Evolutionary conservation across 306 rosid genomes (phyloP), one percentile per base, ranked within the genome.

Genomic region (Carpinus viminea): DNA sequence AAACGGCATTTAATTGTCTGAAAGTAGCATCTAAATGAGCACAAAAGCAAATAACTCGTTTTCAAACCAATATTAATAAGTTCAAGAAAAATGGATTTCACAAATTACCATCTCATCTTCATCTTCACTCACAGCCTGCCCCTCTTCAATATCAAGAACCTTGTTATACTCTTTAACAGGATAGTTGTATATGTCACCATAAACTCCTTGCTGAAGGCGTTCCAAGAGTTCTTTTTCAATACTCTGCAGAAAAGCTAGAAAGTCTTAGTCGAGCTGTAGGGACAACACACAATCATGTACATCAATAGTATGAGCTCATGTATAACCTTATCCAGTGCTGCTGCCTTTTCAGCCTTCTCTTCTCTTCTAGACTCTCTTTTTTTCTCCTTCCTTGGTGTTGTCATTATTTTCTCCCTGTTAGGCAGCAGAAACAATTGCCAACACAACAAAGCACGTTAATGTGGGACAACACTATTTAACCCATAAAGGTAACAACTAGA

Each of bases 301-400:
- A 80, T 57, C 47, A 55, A 48, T 55, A 66, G 74, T 34, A 71
- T 50, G 43, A 59, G 76, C 76, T 55, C 55, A 76, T 75, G 28
- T 68, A 78, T 13, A 81, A 92, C 98, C 98, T 90, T 91, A 2
- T 90, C 90, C 78, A 92, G 53, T 64, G 82, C 52, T 74, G 96
- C 97, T 60, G 93, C 98, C 31, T 73, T 88, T 85, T 83, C 93
- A 1, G 95, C 97, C 88, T 94, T 95, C 77, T 86, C 92, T 79
- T 92, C 88, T 87, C 98, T 92, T 87, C 97, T 90, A 81, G 89
- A 77, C 76, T 92, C 96, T 85, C 96, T 92, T 88, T 89, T 94
- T 75, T 45, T 89, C 82, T 92, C 87, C 78, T 94, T 94, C 75
- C 97, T 91, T 66, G 98, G 98, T 12, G 84, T 72, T 8, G 97